Base-by-base conservation (phyloP, 2,329 filamentous ascomycete genomes). In the Periconia sp. region DNA sequence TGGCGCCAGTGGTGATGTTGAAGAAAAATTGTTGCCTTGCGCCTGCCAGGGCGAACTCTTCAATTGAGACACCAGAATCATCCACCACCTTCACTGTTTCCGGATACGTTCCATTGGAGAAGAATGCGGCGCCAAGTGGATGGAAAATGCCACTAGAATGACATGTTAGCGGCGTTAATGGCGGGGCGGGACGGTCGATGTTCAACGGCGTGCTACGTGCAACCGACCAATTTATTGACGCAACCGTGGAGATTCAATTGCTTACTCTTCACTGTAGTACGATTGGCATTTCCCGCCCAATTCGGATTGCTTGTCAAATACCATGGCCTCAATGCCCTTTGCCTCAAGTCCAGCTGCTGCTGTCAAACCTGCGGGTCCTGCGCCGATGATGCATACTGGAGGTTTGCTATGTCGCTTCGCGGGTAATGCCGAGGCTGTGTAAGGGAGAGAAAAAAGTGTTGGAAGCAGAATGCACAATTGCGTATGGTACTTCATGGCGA, bases 281-380 rank as follows among this genome's bases (percentile, higher is more conserved):
- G 68, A 58, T 56, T 74, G 71, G 48, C 71, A 73, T 57, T 74
- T 74, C 23, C 71, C 71, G 46, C 71, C 71, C 27, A 74, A 56
- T 49, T 66, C 65, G 47, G 58, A 52, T 53, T 73, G 69, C 50
- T 65, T 70, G 35, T 74, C 71, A 54, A 74, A 74, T 9, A 74
- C 56, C 14, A 74, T 60, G 40, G 71, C 63, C 43, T 70, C 64
- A 56, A 71, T 65, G 51, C 69, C 70, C 51, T 73, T 74, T 15
- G 56, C 60, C 47, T 73, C 61, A 1, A 74, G 62, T 41, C 61
- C 62, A 27, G 55, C 65, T 15, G 71, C 71, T 8, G 71, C 70
- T 18, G 69, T 66, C 53, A 74, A 59, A 20, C 71, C 71, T 18
- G 71, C 63, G 1, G 71, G 71, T 9, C 71, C 71, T n/a, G 70